Percentiles rank a stretch among this genome's conserved stretches.
phyloP scores from a whole-genome alignment of 768 basidiomycete species.

The Lactarius evosmus region DNA sequence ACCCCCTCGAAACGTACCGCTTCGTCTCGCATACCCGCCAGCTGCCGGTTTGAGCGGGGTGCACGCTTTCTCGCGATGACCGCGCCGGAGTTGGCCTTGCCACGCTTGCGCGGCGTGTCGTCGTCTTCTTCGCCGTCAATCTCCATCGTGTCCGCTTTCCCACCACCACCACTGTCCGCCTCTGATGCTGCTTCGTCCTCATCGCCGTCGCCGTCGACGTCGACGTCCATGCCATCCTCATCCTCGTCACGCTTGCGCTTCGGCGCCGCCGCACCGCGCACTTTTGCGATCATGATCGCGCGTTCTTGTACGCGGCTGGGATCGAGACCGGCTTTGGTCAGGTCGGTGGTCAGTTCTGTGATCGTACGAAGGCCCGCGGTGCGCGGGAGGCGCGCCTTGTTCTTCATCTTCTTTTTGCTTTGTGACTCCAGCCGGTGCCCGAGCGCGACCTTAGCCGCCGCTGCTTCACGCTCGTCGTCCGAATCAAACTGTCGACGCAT shows the following conservation, averaged over 20 bases:
- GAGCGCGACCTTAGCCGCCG: slow-evolving; percentile 55
- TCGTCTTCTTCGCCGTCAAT: slow-evolving; percentile 46
- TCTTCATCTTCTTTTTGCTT: slow-evolving; percentile 85
- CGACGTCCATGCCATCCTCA: slow-evolving; percentile 36
- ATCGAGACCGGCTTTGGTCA: slow-evolving; percentile 88
- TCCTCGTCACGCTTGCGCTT: slow-evolving; percentile 57
- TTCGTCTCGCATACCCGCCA: slow-evolving; percentile 77
- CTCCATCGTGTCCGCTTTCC: slow-evolving; percentile 33
- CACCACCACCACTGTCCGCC: slow-evolving; percentile 44
- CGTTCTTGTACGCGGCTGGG: slow-evolving; percentile 85
- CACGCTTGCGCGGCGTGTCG: slow-evolving; percentile 54
- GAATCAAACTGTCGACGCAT: slow-evolving; percentile 41
- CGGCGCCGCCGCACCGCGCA: slow-evolving; percentile 66
- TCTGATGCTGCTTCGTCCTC: slow-evolving; percentile 37
- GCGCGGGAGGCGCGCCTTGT: slow-evolving; percentile 72
- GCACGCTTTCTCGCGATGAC: slow-evolving; percentile 48
- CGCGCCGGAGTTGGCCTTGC: slow-evolving; percentile 59
- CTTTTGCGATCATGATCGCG: slow-evolving; percentile 78
- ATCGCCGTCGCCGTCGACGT: slow-evolving; percentile 39
- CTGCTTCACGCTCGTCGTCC: slow-evolving; percentile 76
- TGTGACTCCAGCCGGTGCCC: slow-evolving; percentile 69
- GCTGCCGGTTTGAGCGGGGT: slow-evolving; percentile 68
- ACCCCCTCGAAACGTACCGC: slow-evolving; percentile 44
- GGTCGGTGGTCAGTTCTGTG: slow-evolving; percentile 69
- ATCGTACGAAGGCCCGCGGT: slow-evolving; percentile 67